Base-by-base conservation (phyloP, 78 protist species). In the Dictyostelium firmibasis region DNA sequence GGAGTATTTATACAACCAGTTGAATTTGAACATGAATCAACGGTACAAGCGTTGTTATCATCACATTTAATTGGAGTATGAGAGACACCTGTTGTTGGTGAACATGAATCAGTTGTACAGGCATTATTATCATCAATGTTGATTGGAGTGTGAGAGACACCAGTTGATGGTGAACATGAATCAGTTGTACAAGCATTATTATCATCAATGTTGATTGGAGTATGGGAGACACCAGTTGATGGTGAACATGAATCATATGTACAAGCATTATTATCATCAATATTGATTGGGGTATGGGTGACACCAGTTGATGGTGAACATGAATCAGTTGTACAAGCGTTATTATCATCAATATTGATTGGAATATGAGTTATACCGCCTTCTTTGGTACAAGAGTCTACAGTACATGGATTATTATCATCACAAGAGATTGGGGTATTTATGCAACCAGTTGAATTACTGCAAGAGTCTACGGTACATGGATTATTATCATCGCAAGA, bases 1-100 rank as follows among this genome's bases (percentile, higher is more conserved):
- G 70, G 6, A 13, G 23, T 16, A 81, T 82, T 18, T 7, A 2
- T 0, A 38, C 87, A 91, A 67, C 94, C 86, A 10, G 25, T 62
- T 44, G 13, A 6, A 53, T 25, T 20, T 41, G 27, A 67, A 27
- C 79, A 84, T 20, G 50, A 18, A 69, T 69, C 69, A 3, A 6
- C n/a, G n/a, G n/a, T n/a, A n/a, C n/a, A n/a, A n/a, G n/a, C n/a
- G n/a, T n/a, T n/a, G n/a, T n/a, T n/a, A 11, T 84, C 79, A 29
- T 84, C 89, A 83, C 86, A 82, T 11, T 76, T 20, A 38, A 83
- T 83, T 60, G 87, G 77, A 67, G 60, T 83, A 27, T 83, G 3
- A 1, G 14, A 4, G 13, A 57, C 4, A 57, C 25, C 25, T 3
- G 23, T 57, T 57, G 25, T 20, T 20, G 14, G 14, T 57, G 23